Conservation (phyloP, 2,329 filamentous ascomycete species). For the Sporothrix schenckii region DNA sequence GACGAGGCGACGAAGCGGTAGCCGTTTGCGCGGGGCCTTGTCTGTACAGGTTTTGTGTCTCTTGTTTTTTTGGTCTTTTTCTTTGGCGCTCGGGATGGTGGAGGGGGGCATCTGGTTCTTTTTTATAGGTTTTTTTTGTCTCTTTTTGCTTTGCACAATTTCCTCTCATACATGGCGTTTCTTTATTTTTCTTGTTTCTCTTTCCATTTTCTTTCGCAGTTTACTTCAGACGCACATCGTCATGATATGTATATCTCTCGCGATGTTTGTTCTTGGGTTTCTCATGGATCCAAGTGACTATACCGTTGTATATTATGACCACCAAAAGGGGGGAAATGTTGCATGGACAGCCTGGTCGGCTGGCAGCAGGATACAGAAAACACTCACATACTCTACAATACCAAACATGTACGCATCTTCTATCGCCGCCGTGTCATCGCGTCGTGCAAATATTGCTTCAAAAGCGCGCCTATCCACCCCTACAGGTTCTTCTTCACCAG, state of each 20-base stretch:
- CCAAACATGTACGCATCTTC: background rate
- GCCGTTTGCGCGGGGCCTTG: too few relatives aligned
- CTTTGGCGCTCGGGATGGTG: slow-evolving; percentile 23
- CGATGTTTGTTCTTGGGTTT: background rate
- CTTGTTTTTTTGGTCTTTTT: background rate
- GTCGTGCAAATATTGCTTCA: too few relatives aligned
- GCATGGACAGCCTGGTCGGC: slow-evolving; percentile 5
- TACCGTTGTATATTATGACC: slow-evolving; percentile 24
- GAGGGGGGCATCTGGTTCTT: slow-evolving; percentile 2
- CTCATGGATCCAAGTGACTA: background rate
- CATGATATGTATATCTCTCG: slow-evolving; percentile 9
- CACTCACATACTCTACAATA: slow-evolving; percentile 11
- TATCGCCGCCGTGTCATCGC: background rate
- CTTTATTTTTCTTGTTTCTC: background rate
- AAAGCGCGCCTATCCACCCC: background rate
- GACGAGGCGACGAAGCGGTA: background rate
- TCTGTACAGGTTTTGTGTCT: background rate
- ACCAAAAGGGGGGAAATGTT: slow-evolving; percentile 9
- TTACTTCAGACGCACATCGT: slow-evolving; percentile 3
- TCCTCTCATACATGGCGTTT: slow-evolving; percentile 29
- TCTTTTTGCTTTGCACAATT: slow-evolving; percentile 2
- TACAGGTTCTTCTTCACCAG: slow-evolving; percentile 42
- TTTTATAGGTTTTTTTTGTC: too few relatives aligned
- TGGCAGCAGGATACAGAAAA: slow-evolving; percentile 23
- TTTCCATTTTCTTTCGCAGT: background rate